Base-by-base conservation (phyloP, 306 rosid genomes). In the Vigna hirtella region DNA sequence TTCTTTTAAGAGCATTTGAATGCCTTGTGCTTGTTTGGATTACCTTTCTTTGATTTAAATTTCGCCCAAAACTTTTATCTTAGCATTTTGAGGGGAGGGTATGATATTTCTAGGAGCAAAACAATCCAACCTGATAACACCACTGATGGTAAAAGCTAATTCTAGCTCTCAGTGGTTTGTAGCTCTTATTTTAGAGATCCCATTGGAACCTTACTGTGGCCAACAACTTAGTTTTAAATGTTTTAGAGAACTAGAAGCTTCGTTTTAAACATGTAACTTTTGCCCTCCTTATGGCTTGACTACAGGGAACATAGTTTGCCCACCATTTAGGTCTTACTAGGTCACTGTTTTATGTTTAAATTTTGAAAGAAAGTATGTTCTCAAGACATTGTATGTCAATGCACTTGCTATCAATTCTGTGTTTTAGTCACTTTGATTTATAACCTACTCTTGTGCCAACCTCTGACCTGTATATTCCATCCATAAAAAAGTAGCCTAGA, bases 271-370 rank as follows among this genome's bases (percentile, higher is more conserved):
- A 51, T 47, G 77, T n/a, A 11, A 2, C 4, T 74, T 59, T 50
- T 82, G 38, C 38, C 36, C 55, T 63, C 75, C 47, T 45, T 56
- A 47, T 56, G 11, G 51, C 24, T 63, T 51, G 38, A 66, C 70
- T 75, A 51, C 30, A 11, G 18, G 52, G 67, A 62, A 42, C 66
- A 42, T 52, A 15, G 30, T 6, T 30, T 48, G 65, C 64, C 5
- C 66, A 43, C 70, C 52, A 10, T 77, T 56, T 56, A 6, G 71
- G 75, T 70, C 32, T 45, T 74, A 32, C 57, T 62, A 45, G 70
- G 73, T 56, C 57, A 64, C 48, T 52, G 32, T 45, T 68, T 62
- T 68, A 13, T 83, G 77, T 77, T 66, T 42, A n/a, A 28, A 73
- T 73, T 17, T 11, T 66, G 45, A 50, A 47, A 57, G 26, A 73